phyloP scores from a whole-genome alignment of 345 rosid genomes.

The Eucalyptus tenuipes region DNA sequence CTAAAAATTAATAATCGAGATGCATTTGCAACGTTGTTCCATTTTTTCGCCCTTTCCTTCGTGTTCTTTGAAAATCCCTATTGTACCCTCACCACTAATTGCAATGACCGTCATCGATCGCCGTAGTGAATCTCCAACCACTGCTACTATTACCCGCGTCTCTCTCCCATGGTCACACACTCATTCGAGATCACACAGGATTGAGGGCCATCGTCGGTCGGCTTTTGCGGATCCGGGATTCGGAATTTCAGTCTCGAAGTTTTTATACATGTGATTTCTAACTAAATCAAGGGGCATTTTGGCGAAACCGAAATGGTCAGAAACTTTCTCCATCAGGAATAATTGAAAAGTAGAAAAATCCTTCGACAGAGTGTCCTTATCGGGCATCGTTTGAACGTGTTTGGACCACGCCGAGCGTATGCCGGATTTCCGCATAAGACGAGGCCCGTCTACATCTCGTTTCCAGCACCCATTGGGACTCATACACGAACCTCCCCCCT shows the following conservation, averaged over 20 bases:
- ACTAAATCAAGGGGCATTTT: no score
- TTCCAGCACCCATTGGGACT: no score
- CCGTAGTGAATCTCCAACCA: background rate
- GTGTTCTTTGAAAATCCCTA: background rate
- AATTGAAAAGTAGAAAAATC: no score
- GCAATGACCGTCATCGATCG: background rate
- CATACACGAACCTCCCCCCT: no score
- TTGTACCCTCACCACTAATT: background rate
- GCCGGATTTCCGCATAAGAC: background rate
- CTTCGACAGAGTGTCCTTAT: background rate
- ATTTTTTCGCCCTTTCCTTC: background rate
- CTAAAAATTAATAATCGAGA: no score
- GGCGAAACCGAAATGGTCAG: background rate
- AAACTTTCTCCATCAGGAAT: background rate
- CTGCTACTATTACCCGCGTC: background rate
- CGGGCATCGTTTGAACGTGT: background rate
- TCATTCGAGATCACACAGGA: background rate
- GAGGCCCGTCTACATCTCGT: background rate
- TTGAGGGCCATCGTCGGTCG: background rate
- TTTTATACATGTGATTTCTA: background rate
- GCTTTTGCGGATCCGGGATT: background rate
- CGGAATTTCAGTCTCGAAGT: background rate
- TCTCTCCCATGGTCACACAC: background rate
- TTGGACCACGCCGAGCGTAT: background rate
- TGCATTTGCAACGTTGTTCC: background rate